These are phyloP conservation scores for Durio zibethinus DNA, from an alignment of 345 rosid species.

Conservation along the genomic window DNA sequence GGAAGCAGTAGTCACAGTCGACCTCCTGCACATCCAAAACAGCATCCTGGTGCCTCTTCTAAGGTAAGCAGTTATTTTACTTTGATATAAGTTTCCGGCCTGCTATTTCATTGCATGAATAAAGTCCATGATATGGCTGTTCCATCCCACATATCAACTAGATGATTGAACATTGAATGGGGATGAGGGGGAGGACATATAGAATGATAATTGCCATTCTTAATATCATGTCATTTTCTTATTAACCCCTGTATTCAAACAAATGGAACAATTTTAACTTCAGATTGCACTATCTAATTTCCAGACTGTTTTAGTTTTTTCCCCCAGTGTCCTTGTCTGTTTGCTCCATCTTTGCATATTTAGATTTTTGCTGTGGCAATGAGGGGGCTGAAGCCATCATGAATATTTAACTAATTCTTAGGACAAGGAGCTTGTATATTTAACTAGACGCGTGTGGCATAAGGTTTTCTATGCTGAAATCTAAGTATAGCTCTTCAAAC, in stretches of 20 bases:
- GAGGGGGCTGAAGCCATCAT: slow-evolving; percentile 19
- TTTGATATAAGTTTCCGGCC: background rate
- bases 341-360: slow-evolving; percentile 6
- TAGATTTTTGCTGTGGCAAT: slow-evolving; percentile 48
- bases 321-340: background rate
- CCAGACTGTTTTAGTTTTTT: background rate
- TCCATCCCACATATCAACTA: background rate
- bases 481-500: background rate
- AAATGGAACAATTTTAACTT: background rate
- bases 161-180: background rate
- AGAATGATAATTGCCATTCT: slow-evolving; percentile 10
- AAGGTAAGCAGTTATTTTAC: slow-evolving; percentile 22
- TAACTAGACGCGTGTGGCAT: background rate
- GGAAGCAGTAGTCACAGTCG: slow-evolving; percentile 25
- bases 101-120: background rate
- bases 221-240: background rate
- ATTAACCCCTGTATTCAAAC: background rate
- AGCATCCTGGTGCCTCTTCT: slow-evolving; percentile 27
- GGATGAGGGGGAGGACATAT: slow-evolving; percentile 20
- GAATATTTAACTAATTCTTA: no score
- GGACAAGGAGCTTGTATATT: no score
- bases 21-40: slow-evolving; percentile 23
- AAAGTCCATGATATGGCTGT: background rate
- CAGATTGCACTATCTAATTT: background rate
- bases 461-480: background rate